Percentiles rank a stretch among this genome's conserved stretches.
phyloP scores from a whole-genome alignment of 2,329 filamentous ascomycete genomes.

The Aspergillus chevalieri region DNA sequence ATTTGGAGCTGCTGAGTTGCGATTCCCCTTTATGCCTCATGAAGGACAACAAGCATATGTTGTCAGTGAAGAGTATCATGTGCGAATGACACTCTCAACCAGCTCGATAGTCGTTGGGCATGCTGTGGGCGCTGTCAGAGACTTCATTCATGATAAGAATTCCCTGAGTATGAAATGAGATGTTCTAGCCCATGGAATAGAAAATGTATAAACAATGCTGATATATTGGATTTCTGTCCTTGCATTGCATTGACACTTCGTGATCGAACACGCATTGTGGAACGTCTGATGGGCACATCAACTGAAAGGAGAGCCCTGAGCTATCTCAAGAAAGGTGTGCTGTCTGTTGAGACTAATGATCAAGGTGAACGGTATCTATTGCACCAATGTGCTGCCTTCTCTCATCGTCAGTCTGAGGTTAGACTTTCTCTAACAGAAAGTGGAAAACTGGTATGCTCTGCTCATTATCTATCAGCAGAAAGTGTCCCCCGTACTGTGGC shows the following conservation, averaged over 20 bases:
- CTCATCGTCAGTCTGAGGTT: neutral
- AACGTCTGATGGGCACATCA: neutral
- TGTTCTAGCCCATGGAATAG: neutral
- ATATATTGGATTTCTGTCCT: neutral
- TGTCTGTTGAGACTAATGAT: neutral
- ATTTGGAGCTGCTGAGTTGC: neutral
- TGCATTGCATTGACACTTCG: neutral
- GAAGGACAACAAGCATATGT: neutral
- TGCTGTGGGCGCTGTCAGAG: neutral
- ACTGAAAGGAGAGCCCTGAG: neutral
- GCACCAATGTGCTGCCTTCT: neutral
- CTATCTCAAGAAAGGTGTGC: neutral
- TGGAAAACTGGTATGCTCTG: too few species aligned
- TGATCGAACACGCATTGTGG: too few species aligned
- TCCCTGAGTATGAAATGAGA: neutral
- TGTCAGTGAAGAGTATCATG: neutral
- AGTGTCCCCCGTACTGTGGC: too few species aligned
- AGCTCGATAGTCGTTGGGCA: neutral
- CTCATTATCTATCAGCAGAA: too few species aligned
- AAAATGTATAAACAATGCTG: neutral
- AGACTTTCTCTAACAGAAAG: neutral
- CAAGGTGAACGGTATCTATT: neutral
- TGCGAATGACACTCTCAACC: neutral
- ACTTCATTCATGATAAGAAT: neutral
- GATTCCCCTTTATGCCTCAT: neutral